phyloP scores from a whole-genome alignment of 83 land plant genomes.

The Thuja plicata region DNA sequence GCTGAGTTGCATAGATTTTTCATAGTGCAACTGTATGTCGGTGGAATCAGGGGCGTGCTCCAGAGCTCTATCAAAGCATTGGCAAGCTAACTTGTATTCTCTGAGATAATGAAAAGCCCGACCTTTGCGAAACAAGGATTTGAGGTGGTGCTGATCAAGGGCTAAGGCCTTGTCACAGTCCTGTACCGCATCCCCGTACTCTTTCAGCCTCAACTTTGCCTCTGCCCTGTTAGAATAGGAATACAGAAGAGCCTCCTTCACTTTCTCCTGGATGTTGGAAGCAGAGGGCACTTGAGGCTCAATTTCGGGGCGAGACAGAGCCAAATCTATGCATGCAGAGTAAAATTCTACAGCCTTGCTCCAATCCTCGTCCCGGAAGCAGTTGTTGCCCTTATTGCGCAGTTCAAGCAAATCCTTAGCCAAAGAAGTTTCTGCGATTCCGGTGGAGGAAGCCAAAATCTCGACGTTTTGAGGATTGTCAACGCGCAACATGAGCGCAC shows the following conservation, averaged over 20 bases:
- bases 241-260: neutral
- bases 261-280: neutral
- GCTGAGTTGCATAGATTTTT: neutral
- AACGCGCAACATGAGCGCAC: neutral
- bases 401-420: no score
- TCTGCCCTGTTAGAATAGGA: neutral
- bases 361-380: no score
- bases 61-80: neutral
- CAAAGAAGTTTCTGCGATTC: no score
- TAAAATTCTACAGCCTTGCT: no score
- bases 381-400: no score
- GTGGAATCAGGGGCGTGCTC: neutral
- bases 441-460: neutral
- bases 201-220: neutral
- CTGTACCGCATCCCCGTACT: neutral
- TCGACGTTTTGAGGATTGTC: neutral
- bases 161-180: neutral
- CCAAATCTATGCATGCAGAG: no score
- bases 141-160: neutral
- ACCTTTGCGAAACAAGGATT: neutral
- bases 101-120: neutral
- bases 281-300: no score
- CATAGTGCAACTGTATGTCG: neutral
- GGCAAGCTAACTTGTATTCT: neutral
- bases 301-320: no score